phyloP scores from a whole-genome alignment of 192 early-diverging fungal species.

The Dispira simplex region DNA sequence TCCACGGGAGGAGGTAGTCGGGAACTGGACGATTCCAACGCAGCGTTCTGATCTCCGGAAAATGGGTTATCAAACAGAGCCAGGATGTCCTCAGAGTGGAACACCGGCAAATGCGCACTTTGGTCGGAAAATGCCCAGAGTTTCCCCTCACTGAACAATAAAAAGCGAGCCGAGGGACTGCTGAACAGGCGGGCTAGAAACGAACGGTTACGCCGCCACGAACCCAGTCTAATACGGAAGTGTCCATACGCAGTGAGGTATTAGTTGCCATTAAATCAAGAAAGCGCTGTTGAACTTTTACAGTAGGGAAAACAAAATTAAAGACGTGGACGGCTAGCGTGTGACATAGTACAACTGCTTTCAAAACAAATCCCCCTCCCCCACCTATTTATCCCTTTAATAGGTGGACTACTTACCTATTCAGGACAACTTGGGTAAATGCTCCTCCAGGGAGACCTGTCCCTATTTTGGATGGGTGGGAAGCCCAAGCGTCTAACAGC shows the following conservation, averaged over 20 bases:
- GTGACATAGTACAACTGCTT: too few relatives aligned
- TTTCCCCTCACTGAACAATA: neutral
- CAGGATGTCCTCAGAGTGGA: neutral
- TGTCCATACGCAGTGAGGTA: neutral
- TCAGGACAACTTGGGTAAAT: too few relatives aligned
- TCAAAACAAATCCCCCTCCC: too few relatives aligned
- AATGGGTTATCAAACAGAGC: neutral
- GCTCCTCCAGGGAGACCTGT: too few relatives aligned
- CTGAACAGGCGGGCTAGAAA: constrained; percentile 1
- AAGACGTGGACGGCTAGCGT: too few relatives aligned
- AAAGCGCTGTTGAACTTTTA: too few relatives aligned
- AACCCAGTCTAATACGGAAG: neutral
- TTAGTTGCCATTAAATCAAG: too few relatives aligned
- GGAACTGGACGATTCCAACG: neutral
- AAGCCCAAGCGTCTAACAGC: too few relatives aligned
- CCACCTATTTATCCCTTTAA: too few relatives aligned
- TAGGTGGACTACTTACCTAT: too few relatives aligned
- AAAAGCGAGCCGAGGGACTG: constrained; percentile 8
- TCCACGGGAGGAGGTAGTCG: neutral
- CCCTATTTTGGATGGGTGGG: too few relatives aligned
- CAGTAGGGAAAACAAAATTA: too few relatives aligned
- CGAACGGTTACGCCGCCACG: neutral
- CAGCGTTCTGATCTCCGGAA: neutral
- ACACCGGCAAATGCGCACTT: neutral
- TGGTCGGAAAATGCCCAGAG: neutral